Conservation (phyloP, 164 flowering plant species). For the Amborella trichopoda region DNA sequence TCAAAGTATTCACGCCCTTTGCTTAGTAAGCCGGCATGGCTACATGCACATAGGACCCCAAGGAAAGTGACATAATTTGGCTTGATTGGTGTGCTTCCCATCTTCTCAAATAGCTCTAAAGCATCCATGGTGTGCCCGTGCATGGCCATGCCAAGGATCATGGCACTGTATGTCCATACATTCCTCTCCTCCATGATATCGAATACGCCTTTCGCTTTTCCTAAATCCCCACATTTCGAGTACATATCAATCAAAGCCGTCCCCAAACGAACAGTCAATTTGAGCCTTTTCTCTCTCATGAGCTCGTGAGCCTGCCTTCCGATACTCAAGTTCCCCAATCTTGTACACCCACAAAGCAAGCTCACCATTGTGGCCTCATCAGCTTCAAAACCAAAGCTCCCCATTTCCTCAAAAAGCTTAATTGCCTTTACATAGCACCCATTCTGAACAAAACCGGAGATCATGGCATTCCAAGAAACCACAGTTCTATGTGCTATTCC, state of each 20-base stretch:
- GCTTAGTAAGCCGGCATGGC: conserved; percentile 10
- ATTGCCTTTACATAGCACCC: background rate
- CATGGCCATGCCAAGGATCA: conserved; percentile 9
- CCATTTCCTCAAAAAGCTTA: conserved; percentile 1
- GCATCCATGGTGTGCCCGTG: conserved; percentile 7
- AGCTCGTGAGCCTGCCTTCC: conserved; percentile 6
- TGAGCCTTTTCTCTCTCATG: conserved; percentile 1
- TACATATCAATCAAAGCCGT: conserved; percentile 10
- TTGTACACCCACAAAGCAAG: conserved; percentile 7
- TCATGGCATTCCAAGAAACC: conserved; percentile 8
- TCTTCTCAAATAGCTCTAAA: conserved; percentile 1
- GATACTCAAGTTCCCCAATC: conserved; percentile 6
- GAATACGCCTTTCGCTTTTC: background rate
- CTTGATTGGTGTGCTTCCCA: background rate
- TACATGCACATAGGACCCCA: conserved; percentile 8
- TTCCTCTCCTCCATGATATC: conserved; percentile 5
- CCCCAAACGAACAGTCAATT: conserved; percentile 7
- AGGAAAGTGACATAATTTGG: conserved; percentile 12
- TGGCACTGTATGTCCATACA: conserved; percentile 13
- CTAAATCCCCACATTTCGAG: conserved; percentile 7
- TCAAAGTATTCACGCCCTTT: conserved; percentile 5
- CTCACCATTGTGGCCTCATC: conserved; percentile 9
- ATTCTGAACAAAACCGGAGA: conserved; percentile 6
- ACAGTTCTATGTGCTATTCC: conserved; percentile 6
- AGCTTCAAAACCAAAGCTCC: conserved; percentile 1